Base-by-base conservation (phyloP, 192 early-diverging fungal species). In the Radiomyces spectabilis region DNA sequence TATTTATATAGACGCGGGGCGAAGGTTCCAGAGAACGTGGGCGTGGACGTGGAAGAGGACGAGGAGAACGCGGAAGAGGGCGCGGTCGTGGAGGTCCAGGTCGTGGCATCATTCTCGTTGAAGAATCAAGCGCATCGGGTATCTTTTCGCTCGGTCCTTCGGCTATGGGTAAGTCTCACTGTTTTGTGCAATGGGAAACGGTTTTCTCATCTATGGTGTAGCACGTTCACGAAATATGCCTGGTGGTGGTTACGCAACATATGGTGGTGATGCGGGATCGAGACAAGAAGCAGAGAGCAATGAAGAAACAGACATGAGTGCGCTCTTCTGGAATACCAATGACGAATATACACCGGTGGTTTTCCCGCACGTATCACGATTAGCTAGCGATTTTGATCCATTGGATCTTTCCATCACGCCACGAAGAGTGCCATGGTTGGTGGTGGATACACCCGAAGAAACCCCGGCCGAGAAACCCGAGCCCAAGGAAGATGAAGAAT, bases 141-240 rank as follows among this genome's bases (percentile, higher is more conserved):
- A 74, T 73, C 37, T 78, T 78, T 52, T 74, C 76, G 12, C 57
- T 78, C 0, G 76, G 76, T 26, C 76, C 76, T 15, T 68, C 76
- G 0, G 63, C 63, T 34, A 42, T 47, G 4, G 58, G 67, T 56
- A 45, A 35, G 49, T 19, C 19, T 49, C 18, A n/a, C 18, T 21
- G 7, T 45, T 7, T 25, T 45, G 7, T 45, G 37, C 10, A 38
- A 38, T 38, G 10, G 37, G n/a, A n/a, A n/a, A n/a, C n/a, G n/a
- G n/a, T n/a, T n/a, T n/a, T n/a, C n/a, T n/a, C n/a, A n/a, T n/a
- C n/a, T n/a, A n/a, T n/a, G n/a, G n/a, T n/a, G 51, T 25, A 7
- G 18, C 46, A 2, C 47, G 34, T 31, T 33, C 29, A 31, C 52
- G 34, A 13, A 39, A 27, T 15, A 25, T 9, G 3, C 21, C 37